Evolutionary conservation across 2,329 filamentous ascomycete genomes (phyloP), one percentile per base, ranked within the genome.

Genomic region (Ploettnerulaceae sp.): DNA sequence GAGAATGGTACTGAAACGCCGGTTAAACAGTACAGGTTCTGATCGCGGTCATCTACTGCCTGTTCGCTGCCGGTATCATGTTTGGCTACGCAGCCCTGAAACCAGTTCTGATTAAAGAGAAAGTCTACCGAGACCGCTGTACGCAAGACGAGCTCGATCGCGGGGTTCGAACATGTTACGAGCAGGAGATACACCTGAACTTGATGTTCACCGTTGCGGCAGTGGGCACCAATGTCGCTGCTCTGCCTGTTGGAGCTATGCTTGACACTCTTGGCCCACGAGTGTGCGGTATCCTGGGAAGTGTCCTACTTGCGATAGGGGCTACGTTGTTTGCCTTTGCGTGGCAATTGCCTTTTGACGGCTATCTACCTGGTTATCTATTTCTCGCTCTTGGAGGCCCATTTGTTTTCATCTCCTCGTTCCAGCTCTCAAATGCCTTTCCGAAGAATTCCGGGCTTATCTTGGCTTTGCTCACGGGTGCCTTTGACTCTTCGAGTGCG

Each of bases 191-290:
- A 43, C 74, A 74, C 49, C 75, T 95, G 47, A 95, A 95, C 64
- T 71, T 95, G 56, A 95, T 95, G 86, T 95, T 95, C 71, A 94
- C 89, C 5, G 77, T 89, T 31, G 89, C 89, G 9, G 89, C 89
- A 11, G 89, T 95, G 7, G 85, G 79, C 5, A 94, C 89, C 29
- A 95, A 95, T 60, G 84, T 95, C 9, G 87, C 82, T 31, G 89
- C 90, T 9, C 73, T 95, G 5, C 87, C 89, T 2, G 81, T 95
- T 8, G 90, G 90, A 35, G 86, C 87, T 2, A 84, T 95, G 34
- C 76, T 95, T 17, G 90, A 95, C 67, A 75, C 81, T 52, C 90
- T 79, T 61, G 90, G 90, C 1, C 90, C 90, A 11, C 77, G 85
- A 45, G 74, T 87, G 4, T 86, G 85, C 58, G 84, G 86, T 3